Conservation (phyloP, 2,329 filamentous ascomycete genomes). For the Nemania diffusa region DNA sequence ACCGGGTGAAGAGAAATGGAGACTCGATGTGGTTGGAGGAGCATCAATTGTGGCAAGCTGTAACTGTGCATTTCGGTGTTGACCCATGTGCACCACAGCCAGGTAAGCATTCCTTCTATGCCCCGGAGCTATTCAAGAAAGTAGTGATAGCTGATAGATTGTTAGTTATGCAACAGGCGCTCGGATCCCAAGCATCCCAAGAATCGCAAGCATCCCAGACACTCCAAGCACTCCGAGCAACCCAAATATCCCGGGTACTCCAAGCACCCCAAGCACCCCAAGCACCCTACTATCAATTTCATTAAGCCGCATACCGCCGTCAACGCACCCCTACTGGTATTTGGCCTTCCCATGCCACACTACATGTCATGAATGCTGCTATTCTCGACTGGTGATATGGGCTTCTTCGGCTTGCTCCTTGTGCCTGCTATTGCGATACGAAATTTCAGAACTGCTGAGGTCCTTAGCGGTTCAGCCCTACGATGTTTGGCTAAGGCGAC, state of each 20-base stretch:
- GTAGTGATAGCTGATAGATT: slow-evolving; percentile 6
- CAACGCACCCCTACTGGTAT: too few relatives aligned
- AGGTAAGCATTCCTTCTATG: not conserved
- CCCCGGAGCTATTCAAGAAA: not conserved
- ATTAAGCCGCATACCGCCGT: too few relatives aligned
- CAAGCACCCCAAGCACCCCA: not conserved
- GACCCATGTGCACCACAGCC: slow-evolving; percentile 35
- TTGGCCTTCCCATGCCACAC: too few relatives aligned
- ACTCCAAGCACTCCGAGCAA: too few relatives aligned
- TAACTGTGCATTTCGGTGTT: slow-evolving; percentile 36
- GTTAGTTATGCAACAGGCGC: not conserved
- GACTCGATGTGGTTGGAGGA: not conserved
- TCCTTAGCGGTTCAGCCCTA: too few relatives aligned
- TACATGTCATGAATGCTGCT: not conserved
- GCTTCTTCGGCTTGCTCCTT: not conserved
- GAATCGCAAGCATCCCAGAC: too few relatives aligned
- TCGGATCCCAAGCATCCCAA: too few relatives aligned
- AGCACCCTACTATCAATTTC: not conserved
- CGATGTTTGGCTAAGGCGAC: too few relatives aligned
- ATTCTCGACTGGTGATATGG: not conserved
- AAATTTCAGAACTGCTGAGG: too few relatives aligned
- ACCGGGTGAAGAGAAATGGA: slow-evolving; percentile 12
- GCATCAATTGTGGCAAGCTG: slow-evolving; percentile 19
- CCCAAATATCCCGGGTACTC: too few relatives aligned
- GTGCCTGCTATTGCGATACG: not conserved